Evolutionary conservation across 768 basidiomycete species (phyloP).

Genomic region (Lentinula sp.): DNA sequence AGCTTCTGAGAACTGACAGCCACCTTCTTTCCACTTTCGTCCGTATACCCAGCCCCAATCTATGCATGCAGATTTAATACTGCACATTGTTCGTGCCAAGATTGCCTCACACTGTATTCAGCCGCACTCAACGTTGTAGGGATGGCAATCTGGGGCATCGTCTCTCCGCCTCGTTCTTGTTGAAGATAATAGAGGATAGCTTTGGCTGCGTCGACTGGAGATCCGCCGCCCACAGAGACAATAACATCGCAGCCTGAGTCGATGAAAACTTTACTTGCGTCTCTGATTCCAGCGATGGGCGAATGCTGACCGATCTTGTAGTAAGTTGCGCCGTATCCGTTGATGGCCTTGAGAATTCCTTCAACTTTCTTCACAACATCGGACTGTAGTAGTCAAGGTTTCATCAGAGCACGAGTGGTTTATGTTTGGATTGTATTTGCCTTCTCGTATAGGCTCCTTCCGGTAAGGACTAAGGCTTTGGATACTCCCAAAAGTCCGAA

Average conservation of each 20-base stretch:
- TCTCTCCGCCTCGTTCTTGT: slow-evolving; percentile 45
- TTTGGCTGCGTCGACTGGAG: slow-evolving; percentile 75
- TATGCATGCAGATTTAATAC: slow-evolving; percentile 15
- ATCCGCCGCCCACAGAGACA: slow-evolving; percentile 74
- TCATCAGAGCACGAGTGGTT: neutral
- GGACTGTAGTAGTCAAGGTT: slow-evolving; percentile 33
- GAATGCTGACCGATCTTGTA: slow-evolving; percentile 69
- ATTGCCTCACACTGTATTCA: slow-evolving; percentile 53
- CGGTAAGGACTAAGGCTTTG: slow-evolving; percentile 69
- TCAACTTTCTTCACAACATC: slow-evolving; percentile 54
- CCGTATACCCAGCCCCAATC: slow-evolving; percentile 65
- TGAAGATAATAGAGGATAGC: slow-evolving; percentile 61
- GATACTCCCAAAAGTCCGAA: slow-evolving; percentile 46
- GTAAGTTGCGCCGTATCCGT: slow-evolving; percentile 65
- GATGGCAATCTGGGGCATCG: slow-evolving; percentile 65
- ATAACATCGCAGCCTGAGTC: slow-evolving; percentile 59
- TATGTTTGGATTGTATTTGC: slow-evolving; percentile 20
- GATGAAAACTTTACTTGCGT: slow-evolving; percentile 49
- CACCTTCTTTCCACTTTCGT: slow-evolving; percentile 64
- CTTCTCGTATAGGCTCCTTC: slow-evolving; percentile 62
- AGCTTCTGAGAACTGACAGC: slow-evolving; percentile 49
- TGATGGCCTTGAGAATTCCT: slow-evolving; percentile 44
- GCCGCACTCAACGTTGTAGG: slow-evolving; percentile 80
- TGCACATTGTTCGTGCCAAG: neutral
- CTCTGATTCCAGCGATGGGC: slow-evolving; percentile 59